Evolutionary conservation across 768 basidiomycete species (phyloP).

Genomic region (Pleurotus platypus): DNA sequence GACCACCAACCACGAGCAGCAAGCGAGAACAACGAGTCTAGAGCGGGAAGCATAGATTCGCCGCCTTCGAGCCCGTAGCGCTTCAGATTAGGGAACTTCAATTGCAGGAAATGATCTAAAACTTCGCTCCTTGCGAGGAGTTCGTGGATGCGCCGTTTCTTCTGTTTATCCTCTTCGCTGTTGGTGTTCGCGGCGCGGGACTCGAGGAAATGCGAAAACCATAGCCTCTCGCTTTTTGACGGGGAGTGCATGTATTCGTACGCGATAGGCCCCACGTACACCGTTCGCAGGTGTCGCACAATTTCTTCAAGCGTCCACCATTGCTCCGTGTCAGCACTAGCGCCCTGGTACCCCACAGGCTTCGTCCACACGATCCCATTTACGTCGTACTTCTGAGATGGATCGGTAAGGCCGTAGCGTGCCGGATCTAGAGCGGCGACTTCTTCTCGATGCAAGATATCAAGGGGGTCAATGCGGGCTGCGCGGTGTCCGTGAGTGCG

Average conservation of each 20-base stretch:
- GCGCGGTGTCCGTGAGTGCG: slow-evolving; percentile 85
- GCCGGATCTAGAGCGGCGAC: slow-evolving; percentile 69
- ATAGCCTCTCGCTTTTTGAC: slow-evolving; percentile 79
- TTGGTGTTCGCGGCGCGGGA: slow-evolving; percentile 33
- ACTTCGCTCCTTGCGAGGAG: slow-evolving; percentile 76
- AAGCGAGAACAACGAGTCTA: slow-evolving; percentile 70
- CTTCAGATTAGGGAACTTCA: slow-evolving; percentile 57
- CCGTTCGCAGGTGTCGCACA: slow-evolving; percentile 57
- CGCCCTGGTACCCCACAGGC: slow-evolving; percentile 28
- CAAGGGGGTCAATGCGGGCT: slow-evolving; percentile 83
- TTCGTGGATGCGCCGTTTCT: slow-evolving; percentile 58
- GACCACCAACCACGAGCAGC: slow-evolving; percentile 50
- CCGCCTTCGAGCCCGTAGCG: slow-evolving; percentile 90
- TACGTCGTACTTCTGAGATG: slow-evolving; percentile 56
- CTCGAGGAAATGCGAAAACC: slow-evolving; percentile 88
- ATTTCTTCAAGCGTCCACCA: slow-evolving; percentile 74
- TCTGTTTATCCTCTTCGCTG: slow-evolving; percentile 22
- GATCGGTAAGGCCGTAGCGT: slow-evolving; percentile 70
- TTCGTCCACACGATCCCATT: slow-evolving; percentile 82
- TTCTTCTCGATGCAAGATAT: slow-evolving; percentile 82
- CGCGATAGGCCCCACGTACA: slow-evolving; percentile 84
- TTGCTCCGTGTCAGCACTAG: slow-evolving; percentile 27
- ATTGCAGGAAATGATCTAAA: slow-evolving; percentile 80
- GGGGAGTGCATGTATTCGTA: slow-evolving; percentile 93
- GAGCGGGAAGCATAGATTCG: slow-evolving; percentile 89